Base-by-base conservation (phyloP, 768 basidiomycete species). In the Ramaria sp. region DNA sequence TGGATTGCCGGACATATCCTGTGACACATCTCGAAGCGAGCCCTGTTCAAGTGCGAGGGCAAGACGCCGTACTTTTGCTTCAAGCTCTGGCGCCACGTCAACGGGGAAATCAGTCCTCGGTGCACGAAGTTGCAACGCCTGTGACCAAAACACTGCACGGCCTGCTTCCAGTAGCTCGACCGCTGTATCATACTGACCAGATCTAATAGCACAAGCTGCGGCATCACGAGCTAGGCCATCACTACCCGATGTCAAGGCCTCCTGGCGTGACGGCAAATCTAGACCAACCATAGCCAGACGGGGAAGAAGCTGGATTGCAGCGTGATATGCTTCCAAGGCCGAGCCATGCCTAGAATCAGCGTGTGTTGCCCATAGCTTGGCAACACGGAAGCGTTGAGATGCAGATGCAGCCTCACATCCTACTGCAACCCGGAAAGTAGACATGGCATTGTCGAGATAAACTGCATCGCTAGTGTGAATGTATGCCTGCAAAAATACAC, bases 141-240 rank as follows among this genome's bases (percentile, higher is more conserved):
- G 71, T 13, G 62, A 59, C 72, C 71, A 73, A 51, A 72, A 31
- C 7, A 70, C n/a, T 6, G 66, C 66, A n/a, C 72, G 63, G 4
- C 68, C 71, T 12, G 56, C 53, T 47, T 72, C 72, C 4, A 73
- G 61, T 1, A 59, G 47, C 45, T 69, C 70, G 20, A 73, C 51
- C 0, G 68, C 71, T 41, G 63, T 64, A 6, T 60, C 38, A n/a
- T 55, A 62, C 4, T 66, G 58, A 15, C 59, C 59, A 50, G 59
- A 63, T 47, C 62, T 62, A 50, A 69, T 31, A 1, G 67, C 62
- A 31, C 68, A 64, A 4, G 68, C 61, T 1, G 68, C 66, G 0
- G 65, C 70, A 12, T 65, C 65, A 13, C 58, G 61, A 0, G 70
- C 65, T 53, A 71, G 57, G 19, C 45, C 55, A 30, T 53, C 46